Evolutionary conservation across 768 basidiomycete genomes (phyloP), one percentile per base, ranked within the genome.

Genomic region (Auriscalpium microsporum): DNA sequence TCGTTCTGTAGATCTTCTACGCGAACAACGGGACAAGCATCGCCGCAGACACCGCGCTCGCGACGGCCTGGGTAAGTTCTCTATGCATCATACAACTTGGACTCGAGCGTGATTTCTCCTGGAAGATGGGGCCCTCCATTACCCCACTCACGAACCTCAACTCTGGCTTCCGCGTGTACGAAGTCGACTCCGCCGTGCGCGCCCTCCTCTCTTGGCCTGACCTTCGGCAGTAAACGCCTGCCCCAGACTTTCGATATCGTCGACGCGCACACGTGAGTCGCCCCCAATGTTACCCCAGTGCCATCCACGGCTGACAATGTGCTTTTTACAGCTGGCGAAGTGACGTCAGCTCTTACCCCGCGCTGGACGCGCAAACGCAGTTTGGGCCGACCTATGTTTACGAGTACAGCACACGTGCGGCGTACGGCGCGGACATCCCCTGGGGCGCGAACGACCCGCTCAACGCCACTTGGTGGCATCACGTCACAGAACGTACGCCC

Each of bases 391-490:
- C 79, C 3, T 90, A 75, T 55, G 63, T 65, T 23, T 68, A 70
- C 60, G 88, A 90, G 68, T 90, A 90, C 64, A 83, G 72, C 62
- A 83, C 87, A 23, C 82, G 87, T 45, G 73, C 80, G 53, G 72
- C 83, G 0, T 90, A 87, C 56, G 87, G 86, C 35, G 64, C 63
- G 38, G 78, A 69, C 52, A 76, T 84, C 50, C 67, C 74, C 1
- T 90, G 87, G 87, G 72, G 74, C 28, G 65, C 70, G 3, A 72
- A 75, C 53, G 86, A 86, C 64, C 87, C 87, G 0, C 68, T 90
- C 58, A 90, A 90, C 57, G 85, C 85, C 8, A 89, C 88, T 10
- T 90, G 84, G 83, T 90, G 87, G 87, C 87, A 89, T 62, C 78
- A 68, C 47, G 84, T 90, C 44, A 89, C 87, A 10, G 86, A 88